Percentiles rank a stretch among this genome's conserved stretches.
Conservation (phyloP, 441 rosid genomes). For the Erodium moschatum region DNA sequence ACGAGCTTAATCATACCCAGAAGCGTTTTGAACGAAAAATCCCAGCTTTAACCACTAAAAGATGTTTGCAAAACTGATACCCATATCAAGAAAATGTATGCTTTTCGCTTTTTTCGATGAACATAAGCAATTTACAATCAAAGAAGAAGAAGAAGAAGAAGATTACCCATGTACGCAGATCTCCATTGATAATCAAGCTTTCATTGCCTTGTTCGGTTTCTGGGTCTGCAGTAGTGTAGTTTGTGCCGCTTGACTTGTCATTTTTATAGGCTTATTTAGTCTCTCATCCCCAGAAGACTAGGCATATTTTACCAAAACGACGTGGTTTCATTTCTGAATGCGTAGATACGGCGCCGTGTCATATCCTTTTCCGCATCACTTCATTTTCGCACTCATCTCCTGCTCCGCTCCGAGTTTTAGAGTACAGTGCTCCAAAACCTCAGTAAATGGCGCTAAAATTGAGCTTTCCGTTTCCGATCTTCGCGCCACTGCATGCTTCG, state of each 20-base stretch:
- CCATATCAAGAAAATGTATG: constrained; percentile 7
- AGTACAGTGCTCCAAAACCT: not conserved
- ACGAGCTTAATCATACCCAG: not conserved
- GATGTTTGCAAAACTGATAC: not conserved
- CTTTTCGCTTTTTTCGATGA: not conserved
- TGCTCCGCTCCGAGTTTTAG: not conserved
- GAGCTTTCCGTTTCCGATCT: constrained; percentile 47
- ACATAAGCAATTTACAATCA: not conserved
- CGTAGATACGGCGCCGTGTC: not conserved
- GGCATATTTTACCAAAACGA: not conserved
- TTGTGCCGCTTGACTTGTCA: not conserved
- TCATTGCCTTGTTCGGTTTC: not conserved
- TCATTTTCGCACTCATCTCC: not conserved
- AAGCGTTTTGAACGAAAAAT: not conserved
- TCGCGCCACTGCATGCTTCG: constrained; percentile 32
- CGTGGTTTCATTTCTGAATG: not conserved
- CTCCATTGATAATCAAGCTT: not conserved
- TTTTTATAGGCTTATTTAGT: not conserved
- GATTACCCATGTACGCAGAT: constrained; percentile 1
- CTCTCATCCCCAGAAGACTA: not conserved
- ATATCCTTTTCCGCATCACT: not conserved
- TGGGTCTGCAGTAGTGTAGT: not conserved
- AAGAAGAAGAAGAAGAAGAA: not conserved
- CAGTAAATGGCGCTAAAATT: constrained; percentile 58
- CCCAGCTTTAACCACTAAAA: not conserved